Percentiles rank a stretch among this genome's conserved stretches.
Conservation (phyloP, 129 eudicot genomes). For the Flaveria robusta region DNA sequence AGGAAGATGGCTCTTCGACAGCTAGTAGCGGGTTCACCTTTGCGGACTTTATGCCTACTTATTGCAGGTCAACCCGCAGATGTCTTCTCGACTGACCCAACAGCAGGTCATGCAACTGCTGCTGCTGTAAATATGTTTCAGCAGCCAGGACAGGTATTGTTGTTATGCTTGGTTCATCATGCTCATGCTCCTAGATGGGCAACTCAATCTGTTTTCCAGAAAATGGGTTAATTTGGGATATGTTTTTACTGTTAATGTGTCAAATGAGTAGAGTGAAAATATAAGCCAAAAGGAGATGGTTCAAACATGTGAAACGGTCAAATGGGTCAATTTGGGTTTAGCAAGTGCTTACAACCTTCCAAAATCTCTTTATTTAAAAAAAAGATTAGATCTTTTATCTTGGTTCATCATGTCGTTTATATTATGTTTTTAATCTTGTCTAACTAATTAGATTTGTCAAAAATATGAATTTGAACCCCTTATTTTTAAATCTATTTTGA, state of each 20-base stretch:
- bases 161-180: slow-evolving; percentile 9
- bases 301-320: neutral
- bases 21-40: slow-evolving; percentile 86
- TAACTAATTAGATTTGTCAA: neutral
- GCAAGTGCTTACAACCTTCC: neutral
- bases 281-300: neutral
- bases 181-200: neutral
- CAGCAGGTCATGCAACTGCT: slow-evolving; percentile 39
- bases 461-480: slow-evolving; percentile 14
- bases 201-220: neutral
- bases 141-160: slow-evolving; percentile 66
- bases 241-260: neutral
- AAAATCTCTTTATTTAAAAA: neutral
- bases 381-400: neutral
- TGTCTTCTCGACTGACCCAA: slow-evolving; percentile 61
- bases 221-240: neutral
- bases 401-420: neutral
- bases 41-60: slow-evolving; percentile 91
- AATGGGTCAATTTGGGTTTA: slow-evolving; percentile 3
- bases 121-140: slow-evolving; percentile 47
- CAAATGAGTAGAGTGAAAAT: neutral
- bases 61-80: slow-evolving; percentile 94
- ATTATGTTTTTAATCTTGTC: slow-evolving; percentile 8
- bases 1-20: slow-evolving; percentile 89
- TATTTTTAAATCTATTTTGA: slow-evolving; percentile 7